phyloP scores from a whole-genome alignment of 2,329 filamentous ascomycete genomes.

The Berkeleyomyces rouxiae region DNA sequence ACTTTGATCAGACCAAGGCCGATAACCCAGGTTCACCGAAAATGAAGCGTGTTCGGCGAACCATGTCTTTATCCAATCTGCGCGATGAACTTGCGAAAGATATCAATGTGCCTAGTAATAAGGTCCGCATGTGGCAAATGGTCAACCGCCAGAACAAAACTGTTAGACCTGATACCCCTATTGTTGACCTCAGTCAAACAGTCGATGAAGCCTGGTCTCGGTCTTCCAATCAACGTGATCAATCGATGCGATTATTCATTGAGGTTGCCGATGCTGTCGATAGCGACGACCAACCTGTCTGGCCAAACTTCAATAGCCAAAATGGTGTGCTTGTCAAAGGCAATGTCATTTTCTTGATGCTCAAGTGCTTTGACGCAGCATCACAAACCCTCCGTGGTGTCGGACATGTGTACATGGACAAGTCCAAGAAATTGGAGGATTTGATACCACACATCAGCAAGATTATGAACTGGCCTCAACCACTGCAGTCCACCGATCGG shows the following conservation, averaged over 20 bases:
- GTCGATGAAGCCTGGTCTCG: constrained; percentile 50
- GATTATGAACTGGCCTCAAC: constrained; percentile 74
- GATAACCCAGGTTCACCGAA: constrained; percentile 48
- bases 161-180: constrained; percentile 71
- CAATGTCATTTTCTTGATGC: constrained; percentile 62
- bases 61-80: constrained; percentile 63
- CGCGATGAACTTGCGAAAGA: constrained; percentile 54
- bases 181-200: constrained; percentile 60
- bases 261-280: constrained; percentile 56
- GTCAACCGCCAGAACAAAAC: constrained; percentile 98
- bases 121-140: constrained; percentile 84
- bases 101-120: constrained; percentile 47
- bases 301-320: constrained; percentile 45
- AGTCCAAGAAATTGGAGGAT: constrained; percentile 76
- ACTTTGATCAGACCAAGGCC: constrained; percentile 28
- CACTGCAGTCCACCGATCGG: constrained; percentile 45
- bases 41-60: constrained; percentile 54
- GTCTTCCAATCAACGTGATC: constrained; percentile 43
- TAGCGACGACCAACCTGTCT: constrained; percentile 51
- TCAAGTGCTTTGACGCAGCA: constrained; percentile 80
- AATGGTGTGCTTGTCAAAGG: constrained; percentile 41
- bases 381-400: constrained; percentile 59
- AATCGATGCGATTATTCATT: constrained; percentile 71
- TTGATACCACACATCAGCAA: constrained; percentile 60
- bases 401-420: constrained; percentile 73